Evolutionary conservation across 1,284 basidiomycete genomes (phyloP), one percentile per base, ranked within the genome.

Genomic region (Hortiboletus rubellus): DNA sequence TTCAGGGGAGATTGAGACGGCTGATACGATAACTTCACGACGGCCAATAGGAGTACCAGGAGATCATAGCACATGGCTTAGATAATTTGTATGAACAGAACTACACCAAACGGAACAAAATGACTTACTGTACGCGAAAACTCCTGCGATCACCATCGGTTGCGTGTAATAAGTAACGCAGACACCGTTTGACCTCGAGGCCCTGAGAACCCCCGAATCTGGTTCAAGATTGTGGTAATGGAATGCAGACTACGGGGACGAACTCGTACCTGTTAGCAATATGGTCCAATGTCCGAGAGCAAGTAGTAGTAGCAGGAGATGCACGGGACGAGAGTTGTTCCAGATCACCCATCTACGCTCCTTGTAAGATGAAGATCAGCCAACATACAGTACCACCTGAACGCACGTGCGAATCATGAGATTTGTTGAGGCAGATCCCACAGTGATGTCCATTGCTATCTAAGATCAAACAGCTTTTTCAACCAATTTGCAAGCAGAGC

Each of bases 311-410:
- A 69, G n/a, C 10, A 68, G 17, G 10, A 51, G 0, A 12, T 67
- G 60, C 34, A 66, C 45, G 10, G 34, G n/a, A 44, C 44, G 58
- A 6, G 50, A 62, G 36, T 60, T 27, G 8, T 62, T 58, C 67
- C 67, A 69, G 9, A 69, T 66, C 6, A 69, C 22, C 70, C 70
- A 72, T 42, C 70, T 69, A 34, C 2, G 15, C 7, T 37, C 6
- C n/a, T 33, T 17, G 41, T 54, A 30, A 56, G 50, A 44, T 14
- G 15, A 7, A n/a, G 34, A 38, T 42, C 18, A 14, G 1, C 3
- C 10, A 45, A 37, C 7, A 18, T 3, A 30, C 3, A 44, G 15
- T n/a, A 46, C 8, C 3, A 24, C 14, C 12, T 3, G 9, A 11
- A 50, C 68, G 58, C 68, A 71, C 27, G 27, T 27, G 27, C 27